Evolutionary conservation across 2,329 filamentous ascomycete species (phyloP).

Genomic region (Arthroderma sp.): DNA sequence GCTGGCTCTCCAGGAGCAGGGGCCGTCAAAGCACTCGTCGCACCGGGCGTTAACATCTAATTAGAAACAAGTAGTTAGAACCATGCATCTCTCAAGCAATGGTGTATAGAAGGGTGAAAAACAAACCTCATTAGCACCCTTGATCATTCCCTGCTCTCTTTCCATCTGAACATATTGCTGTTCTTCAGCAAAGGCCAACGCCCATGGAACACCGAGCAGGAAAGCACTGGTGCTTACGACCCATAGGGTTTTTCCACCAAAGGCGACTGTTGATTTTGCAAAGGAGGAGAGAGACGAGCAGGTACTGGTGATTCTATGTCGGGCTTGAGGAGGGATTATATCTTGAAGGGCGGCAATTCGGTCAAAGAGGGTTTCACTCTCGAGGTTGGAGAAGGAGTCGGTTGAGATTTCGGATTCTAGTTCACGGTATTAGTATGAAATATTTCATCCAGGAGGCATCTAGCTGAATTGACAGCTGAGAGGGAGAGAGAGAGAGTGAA

Average conservation of each 20-base stretch:
- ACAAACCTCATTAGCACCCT: constrained; percentile 68
- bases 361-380: constrained; percentile 51
- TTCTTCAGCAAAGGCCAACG: constrained; percentile 85
- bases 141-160: constrained; percentile 90
- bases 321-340: constrained; percentile 60
- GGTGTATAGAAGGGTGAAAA: constrained; percentile 1
- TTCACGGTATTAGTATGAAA: not conserved
- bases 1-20: constrained; percentile 17
- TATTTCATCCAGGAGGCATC: not conserved
- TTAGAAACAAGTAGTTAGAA: not conserved
- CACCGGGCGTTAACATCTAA: constrained; percentile 32
- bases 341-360: constrained; percentile 61
- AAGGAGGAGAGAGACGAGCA: constrained; percentile 33
- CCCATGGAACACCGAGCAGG: constrained; percentile 83
- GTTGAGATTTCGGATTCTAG: constrained; percentile 73
- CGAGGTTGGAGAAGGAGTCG: constrained; percentile 51
- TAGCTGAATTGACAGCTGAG: too few relatives aligned
- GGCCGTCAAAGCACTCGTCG: constrained; percentile 11
- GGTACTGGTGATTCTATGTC: constrained; percentile 52
- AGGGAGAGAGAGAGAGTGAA: not conserved
- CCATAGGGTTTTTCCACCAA: constrained; percentile 81
- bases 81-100: not conserved
- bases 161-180: constrained; percentile 97
- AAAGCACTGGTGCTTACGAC: constrained; percentile 80
- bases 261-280: constrained; percentile 36